Percentiles rank a stretch among this genome's conserved stretches.
Evolutionary conservation across 148 eudicot species (phyloP).

Genomic region (Hydrangea macrophylla): DNA sequence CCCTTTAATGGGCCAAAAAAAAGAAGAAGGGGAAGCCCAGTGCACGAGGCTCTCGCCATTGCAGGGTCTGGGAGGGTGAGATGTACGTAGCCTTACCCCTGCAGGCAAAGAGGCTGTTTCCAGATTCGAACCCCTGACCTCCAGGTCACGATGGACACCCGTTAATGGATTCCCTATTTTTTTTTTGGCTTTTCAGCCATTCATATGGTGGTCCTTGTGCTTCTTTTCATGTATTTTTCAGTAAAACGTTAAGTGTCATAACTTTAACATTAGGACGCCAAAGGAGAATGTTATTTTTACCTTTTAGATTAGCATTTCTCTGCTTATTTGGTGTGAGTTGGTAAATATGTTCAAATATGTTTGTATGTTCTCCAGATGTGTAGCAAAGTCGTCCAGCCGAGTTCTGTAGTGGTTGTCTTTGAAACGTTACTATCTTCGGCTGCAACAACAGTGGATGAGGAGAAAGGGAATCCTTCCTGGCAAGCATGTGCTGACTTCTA

Average conservation of each 20-base stretch:
- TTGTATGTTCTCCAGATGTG: slow-evolving; percentile 63
- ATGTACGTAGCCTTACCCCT: too few species aligned
- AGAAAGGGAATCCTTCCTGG: slow-evolving; percentile 98
- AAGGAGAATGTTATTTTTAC: not conserved
- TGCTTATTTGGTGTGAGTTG: slow-evolving; percentile 9
- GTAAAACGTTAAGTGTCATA: not conserved
- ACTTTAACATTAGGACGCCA: not conserved
- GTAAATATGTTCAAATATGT: slow-evolving; percentile 1
- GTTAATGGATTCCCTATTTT: not conserved
- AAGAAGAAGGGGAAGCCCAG: too few species aligned
- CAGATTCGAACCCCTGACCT: too few species aligned
- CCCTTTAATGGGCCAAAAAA: too few species aligned
- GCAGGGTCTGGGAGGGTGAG: too few species aligned
- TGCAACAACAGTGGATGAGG: slow-evolving; percentile 95
- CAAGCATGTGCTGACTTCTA: slow-evolving; percentile 99
- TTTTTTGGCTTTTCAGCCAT: slow-evolving; percentile 1
- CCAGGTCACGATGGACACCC: not conserved
- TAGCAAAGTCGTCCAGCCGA: slow-evolving; percentile 89
- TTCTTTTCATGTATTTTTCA: not conserved
- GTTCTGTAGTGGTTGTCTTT: slow-evolving; percentile 70
- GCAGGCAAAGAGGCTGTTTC: too few species aligned
- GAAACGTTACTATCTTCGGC: slow-evolving; percentile 91
- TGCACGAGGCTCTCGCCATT: too few species aligned
- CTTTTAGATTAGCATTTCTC: not conserved
- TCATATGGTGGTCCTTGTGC: not conserved